Evolutionary conservation across 2,329 filamentous ascomycete genomes (phyloP).

Genomic region (Chaetomium sp.): DNA sequence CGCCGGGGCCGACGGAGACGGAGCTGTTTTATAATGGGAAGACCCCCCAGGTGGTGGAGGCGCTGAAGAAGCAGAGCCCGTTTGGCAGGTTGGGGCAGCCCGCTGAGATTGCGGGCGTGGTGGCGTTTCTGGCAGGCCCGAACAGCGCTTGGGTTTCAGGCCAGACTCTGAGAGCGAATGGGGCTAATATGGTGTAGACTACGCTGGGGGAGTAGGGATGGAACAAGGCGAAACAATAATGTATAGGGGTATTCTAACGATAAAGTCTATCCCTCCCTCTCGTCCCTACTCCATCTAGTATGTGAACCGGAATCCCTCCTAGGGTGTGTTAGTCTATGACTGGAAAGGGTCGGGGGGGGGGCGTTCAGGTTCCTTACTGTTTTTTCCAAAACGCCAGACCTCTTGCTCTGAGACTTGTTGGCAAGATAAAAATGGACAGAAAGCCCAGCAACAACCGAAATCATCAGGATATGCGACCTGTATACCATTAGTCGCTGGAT

Average conservation of each 20-base stretch:
- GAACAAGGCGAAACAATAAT: background rate
- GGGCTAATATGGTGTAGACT: constrained; percentile 33
- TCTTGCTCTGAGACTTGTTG: constrained; percentile 25
- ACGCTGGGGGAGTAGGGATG: background rate
- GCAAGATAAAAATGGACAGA: constrained; percentile 31
- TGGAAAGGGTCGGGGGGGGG: too few relatives aligned
- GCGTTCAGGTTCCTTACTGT: constrained; percentile 21
- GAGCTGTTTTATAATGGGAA: constrained; percentile 58
- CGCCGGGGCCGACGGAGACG: constrained; percentile 53
- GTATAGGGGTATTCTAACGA: background rate
- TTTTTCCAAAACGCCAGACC: constrained; percentile 24
- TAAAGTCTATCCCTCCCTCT: background rate
- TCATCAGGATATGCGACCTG: constrained; percentile 33
- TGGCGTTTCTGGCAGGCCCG: constrained; percentile 47
- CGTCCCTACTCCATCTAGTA: constrained; percentile 1
- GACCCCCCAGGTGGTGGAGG: constrained; percentile 48
- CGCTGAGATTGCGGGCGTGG: constrained; percentile 52
- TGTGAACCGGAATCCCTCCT: constrained; percentile 32
- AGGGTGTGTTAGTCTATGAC: background rate
- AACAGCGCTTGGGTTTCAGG: constrained; percentile 48
- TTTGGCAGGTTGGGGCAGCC: constrained; percentile 51
- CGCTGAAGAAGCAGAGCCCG: constrained; percentile 46
- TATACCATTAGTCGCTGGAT: background rate
- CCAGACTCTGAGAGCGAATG: constrained; percentile 51
- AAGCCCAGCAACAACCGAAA: constrained; percentile 27